A percentile compares a stretch with the other conserved stretches of the same genome.
These are phyloP conservation scores for Physaria fendleri DNA, from an alignment of 345 rosid genomes.

Conservation along the genomic window DNA sequence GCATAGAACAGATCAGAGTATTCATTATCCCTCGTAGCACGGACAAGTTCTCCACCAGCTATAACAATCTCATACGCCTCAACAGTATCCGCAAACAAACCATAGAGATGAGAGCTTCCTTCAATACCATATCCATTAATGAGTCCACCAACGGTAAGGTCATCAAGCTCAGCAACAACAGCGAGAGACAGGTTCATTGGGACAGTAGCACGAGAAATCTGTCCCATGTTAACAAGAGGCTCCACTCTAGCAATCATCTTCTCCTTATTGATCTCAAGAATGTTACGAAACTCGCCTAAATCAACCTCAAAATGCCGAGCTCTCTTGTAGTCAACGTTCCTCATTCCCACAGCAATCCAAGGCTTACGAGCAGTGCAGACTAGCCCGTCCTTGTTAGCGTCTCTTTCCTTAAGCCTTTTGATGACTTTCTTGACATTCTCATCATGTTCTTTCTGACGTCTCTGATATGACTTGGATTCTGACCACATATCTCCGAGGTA, in stretches of 20 bases:
- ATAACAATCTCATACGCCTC: slow-evolving; percentile 93
- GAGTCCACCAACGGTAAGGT: slow-evolving; percentile 98
- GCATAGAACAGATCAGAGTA: slow-evolving; percentile 86
- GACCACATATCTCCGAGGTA: slow-evolving; percentile 93
- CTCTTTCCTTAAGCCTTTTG: slow-evolving; percentile 76
- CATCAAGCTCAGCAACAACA: slow-evolving; percentile 98
- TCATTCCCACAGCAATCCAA: slow-evolving; percentile 98
- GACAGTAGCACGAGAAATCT: slow-evolving; percentile 71
- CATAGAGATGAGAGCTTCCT: slow-evolving; percentile 96
- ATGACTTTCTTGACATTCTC: slow-evolving; percentile 78
- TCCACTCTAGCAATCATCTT: slow-evolving; percentile 92
- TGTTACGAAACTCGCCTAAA: slow-evolving; percentile 68
- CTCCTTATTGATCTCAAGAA: slow-evolving; percentile 77
- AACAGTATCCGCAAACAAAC: slow-evolving; percentile 93
- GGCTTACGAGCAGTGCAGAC: slow-evolving; percentile 99
- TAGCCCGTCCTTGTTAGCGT: slow-evolving; percentile 85
- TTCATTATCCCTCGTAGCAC: slow-evolving; percentile 92
- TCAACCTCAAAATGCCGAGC: slow-evolving; percentile 96
- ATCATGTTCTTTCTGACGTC: slow-evolving; percentile 88
- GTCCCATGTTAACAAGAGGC: slow-evolving; percentile 99
- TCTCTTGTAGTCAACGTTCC: slow-evolving; percentile 97
- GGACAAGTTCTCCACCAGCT: slow-evolving; percentile 78
- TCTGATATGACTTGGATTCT: slow-evolving; percentile 73
- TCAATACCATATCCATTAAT: slow-evolving; percentile 98
- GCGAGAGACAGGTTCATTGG: slow-evolving; percentile 97